These are phyloP conservation scores for Stemphylium beticola DNA, from an alignment of 2,329 filamentous ascomycete genomes.

Conservation along the genomic window DNA sequence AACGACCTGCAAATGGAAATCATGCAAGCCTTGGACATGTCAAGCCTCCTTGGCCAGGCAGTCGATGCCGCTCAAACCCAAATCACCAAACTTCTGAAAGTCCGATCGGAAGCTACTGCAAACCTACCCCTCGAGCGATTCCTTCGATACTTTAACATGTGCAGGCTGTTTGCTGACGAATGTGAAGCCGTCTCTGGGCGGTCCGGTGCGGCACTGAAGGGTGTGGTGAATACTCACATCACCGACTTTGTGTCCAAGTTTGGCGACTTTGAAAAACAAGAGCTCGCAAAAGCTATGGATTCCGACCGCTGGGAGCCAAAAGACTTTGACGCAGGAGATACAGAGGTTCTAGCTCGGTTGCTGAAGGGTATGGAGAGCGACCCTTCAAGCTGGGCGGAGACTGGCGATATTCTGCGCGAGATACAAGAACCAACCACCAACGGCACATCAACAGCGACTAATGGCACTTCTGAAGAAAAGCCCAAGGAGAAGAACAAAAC, in stretches of 20 bases:
- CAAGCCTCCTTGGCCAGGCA: conserved; percentile 77
- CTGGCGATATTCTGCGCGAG: conserved; percentile 52
- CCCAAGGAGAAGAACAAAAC: conserved; percentile 54
- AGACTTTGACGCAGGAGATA: conserved; percentile 72
- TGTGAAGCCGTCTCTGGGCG: conserved; percentile 84
- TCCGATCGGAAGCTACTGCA: conserved; percentile 75
- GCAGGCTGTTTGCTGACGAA: conserved; percentile 82
- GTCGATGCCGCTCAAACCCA: conserved; percentile 79
- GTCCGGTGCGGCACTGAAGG: conserved; percentile 77
- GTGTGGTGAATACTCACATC: conserved; percentile 80
- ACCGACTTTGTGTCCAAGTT: conserved; percentile 77
- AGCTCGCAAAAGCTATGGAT: conserved; percentile 77
- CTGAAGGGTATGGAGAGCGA: conserved; percentile 75
- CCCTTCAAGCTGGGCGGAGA: conserved; percentile 68
- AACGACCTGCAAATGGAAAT: conserved; percentile 70
- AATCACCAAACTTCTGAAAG: conserved; percentile 76
- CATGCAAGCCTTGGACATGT: conserved; percentile 76
- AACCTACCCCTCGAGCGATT: conserved; percentile 73
- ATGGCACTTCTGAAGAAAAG: conserved; percentile 40
- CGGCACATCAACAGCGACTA: conserved; percentile 31
- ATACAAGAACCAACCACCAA: conserved; percentile 32
- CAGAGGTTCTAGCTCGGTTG: conserved; percentile 66
- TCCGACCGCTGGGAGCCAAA: conserved; percentile 79
- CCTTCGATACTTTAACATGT: conserved; percentile 81
- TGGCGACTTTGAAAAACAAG: conserved; percentile 74